A percentile compares a stretch with the other conserved stretches of the same genome.
These are phyloP conservation scores for Dioscorea cayenensis DNA, from an alignment of 116 monocot genomes.

Conservation along the genomic window DNA sequence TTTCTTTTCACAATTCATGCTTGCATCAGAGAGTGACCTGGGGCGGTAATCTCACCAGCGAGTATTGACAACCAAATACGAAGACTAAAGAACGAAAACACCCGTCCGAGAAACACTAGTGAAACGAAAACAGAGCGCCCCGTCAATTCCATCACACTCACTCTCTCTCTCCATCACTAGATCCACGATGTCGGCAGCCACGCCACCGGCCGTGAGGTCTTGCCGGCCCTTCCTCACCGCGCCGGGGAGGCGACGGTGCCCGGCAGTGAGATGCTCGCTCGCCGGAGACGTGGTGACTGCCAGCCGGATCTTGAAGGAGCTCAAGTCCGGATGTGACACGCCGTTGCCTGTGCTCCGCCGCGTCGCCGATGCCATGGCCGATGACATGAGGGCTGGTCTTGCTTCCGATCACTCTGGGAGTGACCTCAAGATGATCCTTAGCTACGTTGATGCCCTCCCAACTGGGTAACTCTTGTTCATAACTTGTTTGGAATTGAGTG, in stretches of 20 bases:
- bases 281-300: conserved; percentile 18
- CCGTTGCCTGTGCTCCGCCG: conserved; percentile 47
- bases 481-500: neutral
- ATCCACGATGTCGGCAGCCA: conserved; percentile 11
- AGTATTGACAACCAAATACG: neutral
- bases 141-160: neutral
- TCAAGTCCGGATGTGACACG: conserved; percentile 41
- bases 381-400: conserved; percentile 48
- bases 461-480: conserved; percentile 29
- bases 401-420: conserved; percentile 28
- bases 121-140: too few relatives aligned
- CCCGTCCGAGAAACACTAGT: neutral
- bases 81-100: neutral
- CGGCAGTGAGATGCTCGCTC: conserved; percentile 9
- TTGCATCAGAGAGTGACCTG: too few relatives aligned
- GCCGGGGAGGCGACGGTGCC: conserved; percentile 1
- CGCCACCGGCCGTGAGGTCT: conserved; percentile 2
- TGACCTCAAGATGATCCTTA: conserved; percentile 76
- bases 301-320: conserved; percentile 24
- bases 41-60: too few relatives aligned
- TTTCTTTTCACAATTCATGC: too few relatives aligned
- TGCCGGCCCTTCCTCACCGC: neutral
- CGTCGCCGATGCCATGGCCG: conserved; percentile 56
- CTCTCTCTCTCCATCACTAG: neutral
- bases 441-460: conserved; percentile 61